Base-by-base conservation (phyloP, 1,284 basidiomycete species). In the Bjerkandera adusta region DNA sequence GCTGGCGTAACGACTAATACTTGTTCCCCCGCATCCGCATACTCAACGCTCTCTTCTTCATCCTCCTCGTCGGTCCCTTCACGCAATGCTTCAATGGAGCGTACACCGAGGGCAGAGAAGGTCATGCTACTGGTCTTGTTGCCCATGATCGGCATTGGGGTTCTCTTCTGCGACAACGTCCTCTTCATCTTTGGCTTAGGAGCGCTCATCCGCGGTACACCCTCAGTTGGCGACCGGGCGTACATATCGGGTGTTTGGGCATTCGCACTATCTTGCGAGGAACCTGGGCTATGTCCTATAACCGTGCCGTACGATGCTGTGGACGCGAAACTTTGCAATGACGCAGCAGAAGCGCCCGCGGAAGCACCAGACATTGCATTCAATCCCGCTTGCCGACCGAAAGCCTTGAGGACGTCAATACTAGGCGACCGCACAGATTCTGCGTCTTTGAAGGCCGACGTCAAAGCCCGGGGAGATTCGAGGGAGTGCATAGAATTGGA, bases 371-470 rank as follows among this genome's bases (percentile, higher is more conserved):
- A n/a, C n/a, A n/a, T n/a, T n/a, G n/a, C n/a, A 27, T 42, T 42
- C 15, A 32, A 3, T n/a, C 26, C 39, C 4, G 36, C 49, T 26
- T 50, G 49, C 13, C 49, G 51, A 34, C 57, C 55, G 52, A 64
- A 63, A 3, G 59, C 55, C 5, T 60, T 55, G 8, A 64, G 52
- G 20, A 62, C 50, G 37, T 65, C 61, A 26, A 57, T 58, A 47
- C 61, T 63, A 0, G 63, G 61, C 4, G 57, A 56, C n/a, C 62
- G 59, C 10, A 63, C 57, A 15, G 60, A 63, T 36, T 61, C 56
- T 0, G 59, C 63, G 34, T 63, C 61, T n/a, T 50, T 50, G 53
- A 64, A 64, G 3, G 61, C 61, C 16, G 38, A 49, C 18, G 58
- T 59, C 24, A 64, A 54, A 20, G n/a, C n/a, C 56, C 57, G 5